Conservation (phyloP, 202 grass and related monocot species). For the Digitaria exilis region DNA sequence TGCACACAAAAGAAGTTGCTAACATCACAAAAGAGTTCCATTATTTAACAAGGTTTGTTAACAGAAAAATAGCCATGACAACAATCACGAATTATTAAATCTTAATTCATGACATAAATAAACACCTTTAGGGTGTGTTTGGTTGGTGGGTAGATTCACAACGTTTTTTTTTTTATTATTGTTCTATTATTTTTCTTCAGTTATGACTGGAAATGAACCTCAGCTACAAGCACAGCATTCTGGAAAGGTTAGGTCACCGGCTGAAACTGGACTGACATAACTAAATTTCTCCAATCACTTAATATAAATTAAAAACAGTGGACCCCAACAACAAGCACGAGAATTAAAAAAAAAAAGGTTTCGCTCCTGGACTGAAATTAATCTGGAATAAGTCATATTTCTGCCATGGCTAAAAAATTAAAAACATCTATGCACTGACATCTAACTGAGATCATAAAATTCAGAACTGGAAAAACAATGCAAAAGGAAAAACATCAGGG, state of each 20-base stretch:
- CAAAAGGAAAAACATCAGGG: neutral
- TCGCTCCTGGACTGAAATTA: neutral
- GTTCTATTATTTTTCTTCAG: neutral
- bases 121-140: no score
- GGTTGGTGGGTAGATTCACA: no score
- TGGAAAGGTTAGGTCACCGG: no score
- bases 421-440: no score
- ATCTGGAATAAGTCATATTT: no score
- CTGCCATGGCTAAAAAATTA: neutral
- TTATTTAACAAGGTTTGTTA: neutral
- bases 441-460: neutral
- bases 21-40: neutral
- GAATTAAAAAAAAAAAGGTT: slow-evolving; percentile 5
- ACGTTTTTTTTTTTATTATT: no score
- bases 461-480: no score
- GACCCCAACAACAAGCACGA: neutral
- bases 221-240: neutral
- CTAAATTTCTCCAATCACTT: no score
- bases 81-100: neutral
- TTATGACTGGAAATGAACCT: neutral
- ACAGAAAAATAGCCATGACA: neutral
- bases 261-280: no score
- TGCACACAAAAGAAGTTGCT: no score
- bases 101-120: neutral
- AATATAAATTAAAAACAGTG: neutral